phyloP scores from a whole-genome alignment of 148 eudicot species.

The Simmondsia chinensis region DNA sequence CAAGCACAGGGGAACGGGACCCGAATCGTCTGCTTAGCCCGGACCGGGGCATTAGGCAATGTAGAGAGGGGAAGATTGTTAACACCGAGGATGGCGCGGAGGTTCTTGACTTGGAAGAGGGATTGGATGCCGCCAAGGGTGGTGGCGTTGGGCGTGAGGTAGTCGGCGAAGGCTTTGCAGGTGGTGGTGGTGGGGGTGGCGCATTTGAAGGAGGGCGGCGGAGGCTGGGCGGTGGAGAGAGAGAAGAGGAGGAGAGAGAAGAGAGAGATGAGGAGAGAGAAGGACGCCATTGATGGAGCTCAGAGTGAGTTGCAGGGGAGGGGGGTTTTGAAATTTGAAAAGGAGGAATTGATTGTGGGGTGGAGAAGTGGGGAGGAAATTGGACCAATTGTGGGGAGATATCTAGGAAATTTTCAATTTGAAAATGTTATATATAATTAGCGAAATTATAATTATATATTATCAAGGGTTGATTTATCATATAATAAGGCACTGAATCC shows the following conservation, averaged over 20 bases:
- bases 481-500: no score
- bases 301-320: no score
- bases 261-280: neutral
- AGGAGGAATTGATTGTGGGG: no score
- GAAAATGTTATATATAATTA: no score
- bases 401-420: no score
- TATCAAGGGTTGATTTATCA: no score
- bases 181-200: conserved; percentile 29
- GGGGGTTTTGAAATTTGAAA: no score
- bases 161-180: conserved; percentile 50
- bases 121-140: conserved; percentile 31
- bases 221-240: neutral
- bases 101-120: conserved; percentile 42
- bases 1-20: conserved; percentile 73
- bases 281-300: conserved; percentile 1
- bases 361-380: no score
- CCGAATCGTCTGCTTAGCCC: conserved; percentile 19
- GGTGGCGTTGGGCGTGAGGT: conserved; percentile 54
- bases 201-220: conserved; percentile 20
- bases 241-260: neutral
- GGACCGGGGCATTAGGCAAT: conserved; percentile 9
- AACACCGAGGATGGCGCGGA: conserved; percentile 43
- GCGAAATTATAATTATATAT: no score
- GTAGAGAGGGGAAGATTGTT: conserved; percentile 50
- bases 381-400: no score